Percentiles rank a stretch among this genome's conserved stretches.
phyloP scores from a whole-genome alignment of 306 rosid genomes.

The Trifolium subterraneum region DNA sequence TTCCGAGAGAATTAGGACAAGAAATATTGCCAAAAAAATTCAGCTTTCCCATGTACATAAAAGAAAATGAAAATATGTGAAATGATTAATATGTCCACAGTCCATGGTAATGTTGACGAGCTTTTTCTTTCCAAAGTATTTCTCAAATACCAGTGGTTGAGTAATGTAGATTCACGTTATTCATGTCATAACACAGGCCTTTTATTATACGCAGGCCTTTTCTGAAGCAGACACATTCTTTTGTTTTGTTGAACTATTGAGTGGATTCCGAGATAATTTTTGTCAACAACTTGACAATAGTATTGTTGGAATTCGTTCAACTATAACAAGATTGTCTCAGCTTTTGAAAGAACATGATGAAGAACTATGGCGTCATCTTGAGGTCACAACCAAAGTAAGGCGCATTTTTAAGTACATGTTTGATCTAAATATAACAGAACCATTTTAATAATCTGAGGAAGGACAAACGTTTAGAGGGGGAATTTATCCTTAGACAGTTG shows the following conservation, averaged over 20 bases:
- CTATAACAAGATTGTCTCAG: constrained; percentile 82
- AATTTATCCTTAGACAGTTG: constrained; percentile 19
- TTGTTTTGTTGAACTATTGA: constrained; percentile 94
- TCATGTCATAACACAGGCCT: constrained; percentile 33
- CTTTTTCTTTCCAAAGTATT: constrained; percentile 13
- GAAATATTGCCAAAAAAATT: constrained; percentile 15
- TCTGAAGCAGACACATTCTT: constrained; percentile 97
- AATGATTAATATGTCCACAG: constrained; percentile 10
- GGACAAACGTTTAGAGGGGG: background rate
- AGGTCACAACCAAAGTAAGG: constrained; percentile 86
- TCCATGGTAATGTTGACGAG: constrained; percentile 17
- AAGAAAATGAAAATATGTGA: constrained; percentile 7
- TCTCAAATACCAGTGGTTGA: constrained; percentile 21
- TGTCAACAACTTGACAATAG: constrained; percentile 98
- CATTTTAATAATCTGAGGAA: constrained; percentile 31
- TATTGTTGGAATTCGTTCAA: constrained; percentile 93
- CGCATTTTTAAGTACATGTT: constrained; percentile 14
- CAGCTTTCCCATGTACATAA: constrained; percentile 1
- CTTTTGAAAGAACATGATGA: constrained; percentile 94
- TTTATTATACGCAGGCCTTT: constrained; percentile 64
- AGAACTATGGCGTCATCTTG: constrained; percentile 99
- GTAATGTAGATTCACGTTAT: constrained; percentile 15
- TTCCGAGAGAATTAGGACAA: constrained; percentile 3
- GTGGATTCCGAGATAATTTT: constrained; percentile 92
- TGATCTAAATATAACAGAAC: constrained; percentile 12